Percentiles rank a stretch among this genome's conserved stretches.
Evolutionary conservation across 2,329 filamentous ascomycete species (phyloP).

Genomic region (Cordyceps cateniannulata): DNA sequence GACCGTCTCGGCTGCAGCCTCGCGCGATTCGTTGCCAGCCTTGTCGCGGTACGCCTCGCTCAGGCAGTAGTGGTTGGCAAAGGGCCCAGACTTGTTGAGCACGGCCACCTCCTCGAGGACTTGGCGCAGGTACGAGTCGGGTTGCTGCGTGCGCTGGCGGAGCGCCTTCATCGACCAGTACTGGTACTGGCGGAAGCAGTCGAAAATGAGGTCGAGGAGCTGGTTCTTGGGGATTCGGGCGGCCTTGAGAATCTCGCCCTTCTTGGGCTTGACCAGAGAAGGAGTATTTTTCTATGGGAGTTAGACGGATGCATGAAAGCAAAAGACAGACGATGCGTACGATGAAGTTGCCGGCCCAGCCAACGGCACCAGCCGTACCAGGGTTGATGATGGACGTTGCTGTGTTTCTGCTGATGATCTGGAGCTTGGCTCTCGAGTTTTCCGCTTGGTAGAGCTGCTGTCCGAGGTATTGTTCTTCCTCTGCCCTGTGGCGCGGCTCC

Average conservation of each 20-base stretch:
- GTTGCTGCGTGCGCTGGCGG: conserved; percentile 71
- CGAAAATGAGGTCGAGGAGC: conserved; percentile 77
- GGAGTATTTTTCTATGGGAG: conserved; percentile 46
- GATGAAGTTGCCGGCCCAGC: conserved; percentile 44
- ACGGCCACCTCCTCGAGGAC: conserved; percentile 77
- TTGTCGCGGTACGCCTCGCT: conserved; percentile 49
- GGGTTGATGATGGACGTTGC: conserved; percentile 52
- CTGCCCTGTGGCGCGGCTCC: conserved; percentile 64
- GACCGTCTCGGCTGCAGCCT: conserved; percentile 47
- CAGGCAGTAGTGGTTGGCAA: conserved; percentile 79
- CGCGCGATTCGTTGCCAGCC: conserved; percentile 40
- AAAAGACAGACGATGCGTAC: conserved; percentile 36
- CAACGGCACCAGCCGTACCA: conserved; percentile 33
- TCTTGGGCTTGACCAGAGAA: conserved; percentile 49
- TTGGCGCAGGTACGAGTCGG: conserved; percentile 87
- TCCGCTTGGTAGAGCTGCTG: conserved; percentile 47
- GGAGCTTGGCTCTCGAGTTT: conserved; percentile 41
- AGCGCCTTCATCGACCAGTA: conserved; percentile 94
- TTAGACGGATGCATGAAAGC: background rate
- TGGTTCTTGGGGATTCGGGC: conserved; percentile 86
- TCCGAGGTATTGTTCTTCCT: conserved; percentile 59
- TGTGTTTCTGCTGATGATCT: conserved; percentile 43
- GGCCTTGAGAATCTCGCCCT: conserved; percentile 69
- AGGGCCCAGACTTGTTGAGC: conserved; percentile 74
- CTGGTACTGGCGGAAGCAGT: conserved; percentile 75